These are phyloP conservation scores for Endogone sp. DNA, from an alignment of 192 early-diverging fungal genomes.

Conservation along the genomic window DNA sequence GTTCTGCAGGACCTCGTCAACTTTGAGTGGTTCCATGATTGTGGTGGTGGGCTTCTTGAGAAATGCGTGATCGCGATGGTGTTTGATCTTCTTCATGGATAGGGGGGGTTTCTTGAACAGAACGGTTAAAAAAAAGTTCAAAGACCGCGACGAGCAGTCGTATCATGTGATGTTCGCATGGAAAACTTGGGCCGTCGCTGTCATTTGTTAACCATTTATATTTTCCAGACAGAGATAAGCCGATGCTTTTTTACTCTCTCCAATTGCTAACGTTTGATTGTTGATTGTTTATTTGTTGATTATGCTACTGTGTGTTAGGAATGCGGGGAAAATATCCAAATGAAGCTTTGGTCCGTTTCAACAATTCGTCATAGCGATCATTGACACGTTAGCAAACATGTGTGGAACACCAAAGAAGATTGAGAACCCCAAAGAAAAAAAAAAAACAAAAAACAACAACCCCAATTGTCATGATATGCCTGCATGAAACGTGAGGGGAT, in stretches of 20 bases:
- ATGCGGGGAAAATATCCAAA: not conserved
- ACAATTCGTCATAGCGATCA: not conserved
- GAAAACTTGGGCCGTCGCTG: not conserved
- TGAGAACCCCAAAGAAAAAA: not conserved
- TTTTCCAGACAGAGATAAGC: not conserved
- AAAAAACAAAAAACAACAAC: not conserved
- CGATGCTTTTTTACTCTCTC: too few relatives aligned
- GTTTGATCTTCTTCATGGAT: not conserved
- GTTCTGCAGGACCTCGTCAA: not conserved
- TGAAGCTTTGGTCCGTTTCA: not conserved
- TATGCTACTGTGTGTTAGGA: not conserved
- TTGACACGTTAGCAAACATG: not conserved
- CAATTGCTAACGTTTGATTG: too few relatives aligned
- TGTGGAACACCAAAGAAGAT: too few relatives aligned
- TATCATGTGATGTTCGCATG: not conserved
- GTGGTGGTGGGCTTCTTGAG: not conserved
- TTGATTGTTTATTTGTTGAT: not conserved
- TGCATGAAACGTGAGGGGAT: too few relatives aligned
- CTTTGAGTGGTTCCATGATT: not conserved
- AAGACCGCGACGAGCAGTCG: not conserved
- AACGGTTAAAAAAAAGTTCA: not conserved
- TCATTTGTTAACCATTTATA: not conserved
- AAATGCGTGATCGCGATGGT: not conserved
- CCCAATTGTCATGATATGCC: too few relatives aligned
- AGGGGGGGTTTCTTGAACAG: not conserved